Conservation (phyloP, 495 filamentous ascomycete species). For the Cairneyella variabilis region DNA sequence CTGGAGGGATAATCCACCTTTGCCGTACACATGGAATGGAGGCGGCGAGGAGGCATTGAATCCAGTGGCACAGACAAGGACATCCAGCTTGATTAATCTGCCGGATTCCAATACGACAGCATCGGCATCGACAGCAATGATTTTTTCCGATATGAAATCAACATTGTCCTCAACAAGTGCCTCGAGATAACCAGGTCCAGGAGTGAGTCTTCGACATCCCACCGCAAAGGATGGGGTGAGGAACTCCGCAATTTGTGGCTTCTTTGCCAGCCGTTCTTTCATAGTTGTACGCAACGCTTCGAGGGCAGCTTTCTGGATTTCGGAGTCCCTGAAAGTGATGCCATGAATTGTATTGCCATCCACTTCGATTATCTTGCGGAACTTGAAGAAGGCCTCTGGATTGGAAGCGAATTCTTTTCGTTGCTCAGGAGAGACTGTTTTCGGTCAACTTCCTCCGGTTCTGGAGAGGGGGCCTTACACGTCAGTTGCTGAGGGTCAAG, state of each 20-base stretch:
- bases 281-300: slow-evolving; percentile 29
- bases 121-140: slow-evolving; percentile 52
- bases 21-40: slow-evolving; percentile 53
- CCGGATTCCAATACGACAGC: slow-evolving; percentile 55
- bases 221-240: slow-evolving; percentile 56
- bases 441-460: slow-evolving; percentile 15
- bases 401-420: slow-evolving; percentile 40
- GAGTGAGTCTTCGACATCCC: slow-evolving; percentile 66
- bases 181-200: slow-evolving; percentile 70
- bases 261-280: slow-evolving; percentile 20
- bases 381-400: slow-evolving; percentile 37
- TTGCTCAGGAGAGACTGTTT: slow-evolving; percentile 48
- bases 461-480: slow-evolving; percentile 7
- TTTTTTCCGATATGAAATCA: slow-evolving; percentile 51
- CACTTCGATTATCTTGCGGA: slow-evolving; percentile 37
- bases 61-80: slow-evolving; percentile 66
- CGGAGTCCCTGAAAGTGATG: slow-evolving; percentile 49
- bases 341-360: slow-evolving; percentile 52
- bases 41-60: slow-evolving; percentile 56
- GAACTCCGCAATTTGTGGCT: slow-evolving; percentile 20
- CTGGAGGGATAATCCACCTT: slow-evolving; percentile 47
- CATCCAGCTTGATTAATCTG: slow-evolving; percentile 46
- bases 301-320: slow-evolving; percentile 45
- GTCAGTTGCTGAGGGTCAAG: slow-evolving; percentile 8
- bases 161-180: slow-evolving; percentile 62